Evolutionary conservation across 768 basidiomycete genomes (phyloP).

Genomic region (Podaxis pistillaris): DNA sequence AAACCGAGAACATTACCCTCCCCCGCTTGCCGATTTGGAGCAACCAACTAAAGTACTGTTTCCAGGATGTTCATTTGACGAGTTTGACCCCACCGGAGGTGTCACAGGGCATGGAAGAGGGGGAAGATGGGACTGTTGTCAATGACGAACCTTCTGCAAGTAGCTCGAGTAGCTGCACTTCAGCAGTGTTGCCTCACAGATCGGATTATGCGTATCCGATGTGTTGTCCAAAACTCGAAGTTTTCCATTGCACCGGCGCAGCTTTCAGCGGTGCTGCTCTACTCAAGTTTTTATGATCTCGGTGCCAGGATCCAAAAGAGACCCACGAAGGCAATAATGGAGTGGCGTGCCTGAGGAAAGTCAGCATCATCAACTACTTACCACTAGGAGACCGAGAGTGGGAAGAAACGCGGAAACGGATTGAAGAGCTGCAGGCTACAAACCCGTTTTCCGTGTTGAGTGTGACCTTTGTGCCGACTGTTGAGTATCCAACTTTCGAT

Average conservation of each 20-base stretch:
- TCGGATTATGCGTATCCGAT: neutral
- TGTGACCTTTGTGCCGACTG: neutral
- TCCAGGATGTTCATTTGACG: neutral
- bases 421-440: neutral
- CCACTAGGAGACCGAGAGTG: neutral
- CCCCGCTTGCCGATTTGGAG: too few relatives aligned
- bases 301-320: neutral
- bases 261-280: neutral
- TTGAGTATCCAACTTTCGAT: neutral
- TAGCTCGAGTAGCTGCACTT: neutral
- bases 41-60: neutral
- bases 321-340: neutral
- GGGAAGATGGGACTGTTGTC: neutral
- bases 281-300: neutral
- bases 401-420: neutral
- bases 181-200: too few relatives aligned
- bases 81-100: neutral
- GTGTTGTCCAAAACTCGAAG: slow-evolving; percentile 5
- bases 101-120: neutral
- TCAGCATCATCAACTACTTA: neutral
- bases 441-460: neutral
- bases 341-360: neutral
- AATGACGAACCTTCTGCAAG: neutral
- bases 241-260: neutral
- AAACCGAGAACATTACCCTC: neutral